Base-by-base conservation (phyloP, 192 early-diverging fungal species). In the Spizellomyces punctatus region DNA sequence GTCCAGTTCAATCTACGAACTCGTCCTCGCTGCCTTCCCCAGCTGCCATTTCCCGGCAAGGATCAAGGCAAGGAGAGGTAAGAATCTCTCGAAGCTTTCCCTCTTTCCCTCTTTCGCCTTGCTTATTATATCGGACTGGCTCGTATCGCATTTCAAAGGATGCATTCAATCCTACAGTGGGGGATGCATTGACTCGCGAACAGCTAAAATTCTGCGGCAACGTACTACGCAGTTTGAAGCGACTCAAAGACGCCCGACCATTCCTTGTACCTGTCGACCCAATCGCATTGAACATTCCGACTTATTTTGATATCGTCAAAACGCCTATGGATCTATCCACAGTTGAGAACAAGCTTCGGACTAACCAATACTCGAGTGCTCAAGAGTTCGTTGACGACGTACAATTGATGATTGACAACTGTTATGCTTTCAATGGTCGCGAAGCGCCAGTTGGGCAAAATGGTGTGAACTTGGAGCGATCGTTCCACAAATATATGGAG, bases 231-330 rank as follows among this genome's bases (percentile, higher is more conserved):
- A 82, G 86, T 7, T 76, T 95, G 46, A 93, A 93, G 65, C 84
- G 88, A 55, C 89, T 94, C 64, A 90, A 92, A 68, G 92, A 94
- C 58, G 91, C 93, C 6, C 85, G 82, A 8, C 89, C 91, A n/a
- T 99, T 99, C 75, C 82, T 94, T 36, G 74, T 79, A 5, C 93
- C 93, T 5, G 92, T 93, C 0, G 91, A 94, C 79, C 88, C 90
- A 12, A 81, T 92, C 19, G 74, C 71, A 10, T 76, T 87, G 4
- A 78, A 81, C 6, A 91, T 93, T 55, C 89, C 92, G 6, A 85
- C 83, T 6, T 94, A 94, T 71, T 84, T 83, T 42, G 73, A 82
- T 19, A 71, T 94, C 21, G 85, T 94, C 66, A 91, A 91, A 66
- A 19, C 84, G 5, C 93, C 93, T 8, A 94, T 94, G 91, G 93